Evolutionary conservation across 1,139 yeast genomes (phyloP), one percentile per base, ranked within the genome.

Genomic region (Magnusiomyces sp.): DNA sequence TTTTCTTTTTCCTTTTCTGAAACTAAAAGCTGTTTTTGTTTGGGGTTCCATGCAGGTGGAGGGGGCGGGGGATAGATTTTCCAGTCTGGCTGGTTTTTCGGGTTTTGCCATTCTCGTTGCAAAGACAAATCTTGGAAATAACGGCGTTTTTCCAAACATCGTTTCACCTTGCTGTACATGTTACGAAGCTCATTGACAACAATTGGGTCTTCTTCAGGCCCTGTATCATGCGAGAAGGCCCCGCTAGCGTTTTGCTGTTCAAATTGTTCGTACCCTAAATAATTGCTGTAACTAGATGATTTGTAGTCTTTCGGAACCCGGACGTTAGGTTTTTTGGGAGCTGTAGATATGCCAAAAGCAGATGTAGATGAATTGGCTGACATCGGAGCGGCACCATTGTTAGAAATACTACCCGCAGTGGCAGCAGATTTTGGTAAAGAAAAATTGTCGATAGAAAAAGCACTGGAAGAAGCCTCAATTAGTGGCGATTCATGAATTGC

Each of bases 61-160:
- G 98, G 98, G 1, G 97, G 97, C 10, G 84, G 81, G 0, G 99
- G 99, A 63, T 90, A 90, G 47, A 94, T 81, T 14, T 64, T 63
- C 97, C 98, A 94, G 31, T 62, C 65, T 2, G 67, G 64, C 43
- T 66, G 69, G 65, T 92, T 90, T 64, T 89, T 89, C 1, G 98
- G 98, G 65, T 94, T 92, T 56, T 79, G 83, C 44, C 69, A 65
- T 46, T 83, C 87, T 46, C 80, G 71, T 69, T 94, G 99, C 49
- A 79, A 60, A 0, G 97, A 88, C 5, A 77, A 60, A 1, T 68
- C 62, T 67, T 86, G 83, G 63, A 90, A 94, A 64, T 82, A 84
- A 59, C 79, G 81, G 63, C 99, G 80, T 53, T 86, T 64, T 19
- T 78, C 81, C 55, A 92, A 74, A 62, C 97, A 86, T 39, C 74